Conservation (phyloP, 305 asterid genomes). For the Solanum hybrid region DNA sequence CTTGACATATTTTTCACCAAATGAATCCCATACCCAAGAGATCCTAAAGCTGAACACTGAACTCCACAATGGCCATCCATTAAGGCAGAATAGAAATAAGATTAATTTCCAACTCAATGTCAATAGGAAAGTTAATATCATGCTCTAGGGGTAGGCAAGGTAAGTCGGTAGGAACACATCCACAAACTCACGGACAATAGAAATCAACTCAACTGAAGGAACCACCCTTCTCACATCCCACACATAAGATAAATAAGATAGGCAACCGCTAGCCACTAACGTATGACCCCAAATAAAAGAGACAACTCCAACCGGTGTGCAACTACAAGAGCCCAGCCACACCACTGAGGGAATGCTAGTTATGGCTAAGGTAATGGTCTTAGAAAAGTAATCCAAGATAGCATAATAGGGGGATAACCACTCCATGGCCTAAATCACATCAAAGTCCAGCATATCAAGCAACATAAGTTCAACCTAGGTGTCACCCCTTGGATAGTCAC, state of each 20-base stretch:
- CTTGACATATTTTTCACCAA: neutral
- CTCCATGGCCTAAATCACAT: neutral
- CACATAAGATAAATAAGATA: neutral
- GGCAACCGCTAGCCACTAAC: neutral
- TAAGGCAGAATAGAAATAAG: neutral
- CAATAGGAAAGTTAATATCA: neutral
- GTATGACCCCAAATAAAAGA: neutral
- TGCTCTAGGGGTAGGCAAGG: neutral
- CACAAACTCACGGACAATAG: neutral
- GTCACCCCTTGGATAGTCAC: neutral
- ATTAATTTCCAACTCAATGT: neutral
- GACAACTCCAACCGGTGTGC: neutral
- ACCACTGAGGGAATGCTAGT: neutral
- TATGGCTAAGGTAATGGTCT: neutral
- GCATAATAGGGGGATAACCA: neutral
- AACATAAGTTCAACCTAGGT: neutral
- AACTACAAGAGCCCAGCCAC: neutral
- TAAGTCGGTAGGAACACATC: neutral
- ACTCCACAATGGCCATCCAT: neutral
- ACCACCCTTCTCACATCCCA: neutral
- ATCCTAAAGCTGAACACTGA: neutral
- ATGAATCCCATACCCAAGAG: neutral
- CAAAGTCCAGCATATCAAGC: neutral
- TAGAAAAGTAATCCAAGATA: neutral
- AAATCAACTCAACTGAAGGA: neutral